Conservation (phyloP, 2,329 filamentous ascomycete genomes). For the Hirsutella thompsonii region DNA sequence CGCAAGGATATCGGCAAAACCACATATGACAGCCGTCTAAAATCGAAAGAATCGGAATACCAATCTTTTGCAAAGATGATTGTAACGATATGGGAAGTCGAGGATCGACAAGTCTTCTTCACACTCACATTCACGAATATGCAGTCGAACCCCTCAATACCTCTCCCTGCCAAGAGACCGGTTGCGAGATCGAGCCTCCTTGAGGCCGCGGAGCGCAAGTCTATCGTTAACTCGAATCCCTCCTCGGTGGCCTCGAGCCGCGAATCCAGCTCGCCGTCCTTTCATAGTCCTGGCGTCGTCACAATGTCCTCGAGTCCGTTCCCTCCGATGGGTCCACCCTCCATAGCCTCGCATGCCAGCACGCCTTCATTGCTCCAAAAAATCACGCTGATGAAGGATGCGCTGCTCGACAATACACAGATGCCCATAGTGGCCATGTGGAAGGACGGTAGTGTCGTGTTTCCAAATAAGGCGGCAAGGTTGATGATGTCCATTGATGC, state of each 20-base stretch:
- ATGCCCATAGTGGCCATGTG: conserved; percentile 70
- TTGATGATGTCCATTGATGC: conserved; percentile 32
- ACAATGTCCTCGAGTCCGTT: conserved; percentile 46
- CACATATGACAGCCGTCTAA: conserved; percentile 18
- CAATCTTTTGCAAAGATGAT: conserved; percentile 60
- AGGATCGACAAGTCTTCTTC: conserved; percentile 55
- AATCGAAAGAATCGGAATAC: conserved; percentile 22
- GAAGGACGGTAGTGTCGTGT: conserved; percentile 63
- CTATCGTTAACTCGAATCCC: conserved; percentile 29
- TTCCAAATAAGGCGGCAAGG: conserved; percentile 56
- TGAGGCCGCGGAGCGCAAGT: conserved; percentile 32
- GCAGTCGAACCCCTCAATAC: conserved; percentile 22
- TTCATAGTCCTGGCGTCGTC: conserved; percentile 37
- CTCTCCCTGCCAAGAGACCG: conserved; percentile 21
- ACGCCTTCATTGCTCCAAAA: conserved; percentile 59
- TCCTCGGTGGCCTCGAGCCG: conserved; percentile 34
- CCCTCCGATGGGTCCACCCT: conserved; percentile 54
- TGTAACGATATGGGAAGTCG: conserved; percentile 59
- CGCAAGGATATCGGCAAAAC: conserved; percentile 30
- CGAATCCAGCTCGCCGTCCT: conserved; percentile 32
- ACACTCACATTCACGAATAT: conserved; percentile 63
- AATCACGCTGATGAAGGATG: conserved; percentile 63
- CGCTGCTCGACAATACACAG: conserved; percentile 60
- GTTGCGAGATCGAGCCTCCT: conserved; percentile 25
- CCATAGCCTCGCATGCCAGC: conserved; percentile 36